Percentiles rank a stretch among this genome's conserved stretches.
Conservation (phyloP, 1,139 yeast species). For the Suhomyces kunorum region DNA sequence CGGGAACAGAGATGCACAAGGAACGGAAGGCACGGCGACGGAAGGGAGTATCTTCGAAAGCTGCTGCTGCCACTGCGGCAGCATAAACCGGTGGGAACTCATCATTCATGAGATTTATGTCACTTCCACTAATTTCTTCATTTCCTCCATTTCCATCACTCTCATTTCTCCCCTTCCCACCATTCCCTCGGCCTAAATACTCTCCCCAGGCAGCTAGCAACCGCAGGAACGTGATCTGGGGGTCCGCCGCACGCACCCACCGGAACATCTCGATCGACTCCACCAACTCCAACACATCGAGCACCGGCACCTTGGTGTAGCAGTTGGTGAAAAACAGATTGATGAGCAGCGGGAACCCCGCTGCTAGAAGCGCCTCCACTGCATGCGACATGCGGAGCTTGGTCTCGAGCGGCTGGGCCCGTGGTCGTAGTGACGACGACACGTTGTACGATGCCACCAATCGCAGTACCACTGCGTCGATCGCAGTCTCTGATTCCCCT, state of each 20-base stretch:
- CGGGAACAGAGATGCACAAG: slow-evolving; percentile 31
- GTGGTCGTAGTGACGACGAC: slow-evolving; percentile 11
- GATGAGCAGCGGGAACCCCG: slow-evolving; percentile 24
- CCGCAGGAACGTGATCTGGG: slow-evolving; percentile 24
- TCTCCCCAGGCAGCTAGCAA: slow-evolving; percentile 25
- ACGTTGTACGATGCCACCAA: slow-evolving; percentile 23
- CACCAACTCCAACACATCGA: slow-evolving; percentile 33
- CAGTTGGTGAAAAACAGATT: slow-evolving; percentile 39
- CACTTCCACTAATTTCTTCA: too few relatives aligned
- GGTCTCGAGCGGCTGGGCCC: slow-evolving; percentile 17
- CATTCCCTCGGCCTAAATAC: too few relatives aligned
- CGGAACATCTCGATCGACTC: slow-evolving; percentile 36
- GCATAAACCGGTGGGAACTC: slow-evolving; percentile 19
- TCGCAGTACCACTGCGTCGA: slow-evolving; percentile 15
- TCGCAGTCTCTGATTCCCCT: slow-evolving; percentile 19
- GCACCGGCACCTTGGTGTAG: slow-evolving; percentile 38
- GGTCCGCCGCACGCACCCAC: slow-evolving; percentile 22
- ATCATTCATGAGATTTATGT: slow-evolving; percentile 11
- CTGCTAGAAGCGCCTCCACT: slow-evolving; percentile 25
- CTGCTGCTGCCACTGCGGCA: slow-evolving; percentile 16
- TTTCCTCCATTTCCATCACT: too few relatives aligned
- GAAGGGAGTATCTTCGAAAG: slow-evolving; percentile 22
- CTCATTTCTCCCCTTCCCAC: too few relatives aligned
- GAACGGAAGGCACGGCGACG: slow-evolving; percentile 25
- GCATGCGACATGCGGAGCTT: slow-evolving; percentile 18